These are phyloP conservation scores for Brassica incana DNA, from an alignment of 345 rosid genomes.

Conservation along the genomic window DNA sequence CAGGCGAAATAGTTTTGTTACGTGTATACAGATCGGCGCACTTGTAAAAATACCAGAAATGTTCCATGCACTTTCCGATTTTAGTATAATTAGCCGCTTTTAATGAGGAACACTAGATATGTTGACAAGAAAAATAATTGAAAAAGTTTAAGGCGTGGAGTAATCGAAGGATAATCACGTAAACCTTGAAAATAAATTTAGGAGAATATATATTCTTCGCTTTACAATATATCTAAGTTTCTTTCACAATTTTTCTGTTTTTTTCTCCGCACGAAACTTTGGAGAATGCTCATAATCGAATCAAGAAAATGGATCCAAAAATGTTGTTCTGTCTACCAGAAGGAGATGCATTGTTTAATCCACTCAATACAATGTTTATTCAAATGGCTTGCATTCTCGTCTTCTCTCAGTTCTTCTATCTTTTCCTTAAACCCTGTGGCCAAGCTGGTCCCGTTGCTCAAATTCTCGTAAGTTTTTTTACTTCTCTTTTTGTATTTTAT, in stretches of 20 bases:
- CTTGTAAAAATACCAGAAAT: neutral
- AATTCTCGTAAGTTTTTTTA: conserved; percentile 52
- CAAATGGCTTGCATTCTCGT: conserved; percentile 81
- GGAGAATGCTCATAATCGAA: conserved; percentile 36
- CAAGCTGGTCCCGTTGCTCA: conserved; percentile 87
- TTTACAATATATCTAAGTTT: conserved; percentile 16
- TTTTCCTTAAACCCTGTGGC: conserved; percentile 66
- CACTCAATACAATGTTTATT: conserved; percentile 55
- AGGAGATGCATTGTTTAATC: conserved; percentile 58
- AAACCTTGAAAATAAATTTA: neutral
- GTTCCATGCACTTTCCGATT: neutral
- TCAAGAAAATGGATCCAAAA: conserved; percentile 39
- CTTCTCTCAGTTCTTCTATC: conserved; percentile 77
- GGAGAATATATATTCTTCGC: conserved; percentile 9
- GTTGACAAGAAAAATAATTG: neutral
- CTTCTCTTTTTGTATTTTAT: neutral
- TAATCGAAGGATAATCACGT: conserved; percentile 31
- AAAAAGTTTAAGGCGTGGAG: conserved; percentile 28
- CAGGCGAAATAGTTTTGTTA: neutral
- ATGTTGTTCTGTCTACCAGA: conserved; percentile 38
- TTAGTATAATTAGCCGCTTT: conserved; percentile 17
- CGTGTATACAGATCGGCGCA: neutral
- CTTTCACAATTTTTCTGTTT: conserved; percentile 7
- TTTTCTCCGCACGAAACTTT: neutral
- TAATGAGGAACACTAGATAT: neutral